phyloP scores from a whole-genome alignment of 1,139 yeast genomes.

The Candida gigantensis region DNA sequence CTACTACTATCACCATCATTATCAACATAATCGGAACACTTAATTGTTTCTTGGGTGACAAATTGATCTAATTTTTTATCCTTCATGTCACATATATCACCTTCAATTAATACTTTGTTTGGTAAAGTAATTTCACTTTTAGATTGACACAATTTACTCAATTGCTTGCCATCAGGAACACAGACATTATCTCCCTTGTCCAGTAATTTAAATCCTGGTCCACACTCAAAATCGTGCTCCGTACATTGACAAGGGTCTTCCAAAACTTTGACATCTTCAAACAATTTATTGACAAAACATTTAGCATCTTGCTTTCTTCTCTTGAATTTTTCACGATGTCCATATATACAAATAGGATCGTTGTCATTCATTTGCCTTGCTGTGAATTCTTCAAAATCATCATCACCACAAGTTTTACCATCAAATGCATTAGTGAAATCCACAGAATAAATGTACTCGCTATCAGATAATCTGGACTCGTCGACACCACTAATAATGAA shows the following conservation, averaged over 20 bases:
- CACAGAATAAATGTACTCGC: constrained; percentile 42
- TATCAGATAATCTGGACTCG: constrained; percentile 18
- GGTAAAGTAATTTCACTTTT: constrained; percentile 28
- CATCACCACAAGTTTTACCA: constrained; percentile 48
- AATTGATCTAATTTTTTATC: constrained; percentile 26
- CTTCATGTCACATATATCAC: constrained; percentile 48
- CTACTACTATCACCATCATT: constrained; percentile 22
- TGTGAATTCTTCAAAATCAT: constrained; percentile 70
- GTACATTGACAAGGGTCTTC: constrained; percentile 70
- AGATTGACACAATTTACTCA: constrained; percentile 29
- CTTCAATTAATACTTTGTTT: constrained; percentile 47
- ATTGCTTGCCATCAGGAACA: constrained; percentile 45
- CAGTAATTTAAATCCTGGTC: constrained; percentile 50
- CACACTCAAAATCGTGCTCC: constrained; percentile 72
- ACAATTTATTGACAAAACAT: constrained; percentile 66
- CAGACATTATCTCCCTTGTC: constrained; percentile 47
- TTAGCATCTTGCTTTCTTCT: constrained; percentile 70
- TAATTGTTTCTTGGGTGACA: constrained; percentile 24
- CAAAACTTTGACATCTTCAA: constrained; percentile 55
- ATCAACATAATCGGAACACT: constrained; percentile 35
- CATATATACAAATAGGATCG: constrained; percentile 67
- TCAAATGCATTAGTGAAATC: constrained; percentile 65
- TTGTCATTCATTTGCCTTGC: constrained; percentile 51
- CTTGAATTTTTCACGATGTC: constrained; percentile 64
- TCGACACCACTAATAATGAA: constrained; percentile 56